Conservation (phyloP, 805 yeast species). For the Wickerhamomyces subpelliculosus region DNA sequence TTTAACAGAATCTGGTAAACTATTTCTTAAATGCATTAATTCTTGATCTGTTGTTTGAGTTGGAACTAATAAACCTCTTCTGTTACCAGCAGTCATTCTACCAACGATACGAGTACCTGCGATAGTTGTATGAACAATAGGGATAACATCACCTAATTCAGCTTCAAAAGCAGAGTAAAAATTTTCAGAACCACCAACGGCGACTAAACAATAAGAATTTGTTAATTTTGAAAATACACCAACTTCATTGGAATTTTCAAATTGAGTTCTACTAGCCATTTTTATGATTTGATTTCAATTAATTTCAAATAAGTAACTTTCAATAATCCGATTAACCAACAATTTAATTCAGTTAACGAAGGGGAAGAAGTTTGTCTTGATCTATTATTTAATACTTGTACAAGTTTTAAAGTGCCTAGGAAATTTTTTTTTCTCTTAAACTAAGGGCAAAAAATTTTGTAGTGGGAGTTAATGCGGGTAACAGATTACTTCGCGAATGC, state of each 20-base stretch:
- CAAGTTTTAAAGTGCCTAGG: no score
- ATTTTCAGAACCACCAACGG: slow-evolving; percentile 91
- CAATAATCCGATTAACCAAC: no score
- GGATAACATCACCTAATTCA: slow-evolving; percentile 92
- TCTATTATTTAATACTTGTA: no score
- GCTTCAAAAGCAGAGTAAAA: slow-evolving; percentile 95
- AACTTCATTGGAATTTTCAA: slow-evolving; percentile 83
- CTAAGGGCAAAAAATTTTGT: no score
- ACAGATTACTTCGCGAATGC: no score
- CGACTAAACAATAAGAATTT: slow-evolving; percentile 92
- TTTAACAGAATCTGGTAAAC: slow-evolving; percentile 90
- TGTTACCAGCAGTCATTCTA: slow-evolving; percentile 96
- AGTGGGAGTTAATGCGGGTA: no score
- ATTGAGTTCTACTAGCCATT: slow-evolving; percentile 71
- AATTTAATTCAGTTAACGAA: no score
- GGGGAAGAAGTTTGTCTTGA: no score
- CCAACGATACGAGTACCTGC: slow-evolving; percentile 98
- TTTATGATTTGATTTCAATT: slow-evolving; percentile 2
- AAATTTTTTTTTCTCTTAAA: no score
- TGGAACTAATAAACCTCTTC: slow-evolving; percentile 95
- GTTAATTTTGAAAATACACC: slow-evolving; percentile 95
- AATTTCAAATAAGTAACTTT: neutral
- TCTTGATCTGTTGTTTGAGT: slow-evolving; percentile 98
- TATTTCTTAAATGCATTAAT: slow-evolving; percentile 92
- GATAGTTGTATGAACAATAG: slow-evolving; percentile 94